Evolutionary conservation across 2,329 filamentous ascomycete genomes (phyloP).

Genomic region (Paracorniculantispora psalliotae): DNA sequence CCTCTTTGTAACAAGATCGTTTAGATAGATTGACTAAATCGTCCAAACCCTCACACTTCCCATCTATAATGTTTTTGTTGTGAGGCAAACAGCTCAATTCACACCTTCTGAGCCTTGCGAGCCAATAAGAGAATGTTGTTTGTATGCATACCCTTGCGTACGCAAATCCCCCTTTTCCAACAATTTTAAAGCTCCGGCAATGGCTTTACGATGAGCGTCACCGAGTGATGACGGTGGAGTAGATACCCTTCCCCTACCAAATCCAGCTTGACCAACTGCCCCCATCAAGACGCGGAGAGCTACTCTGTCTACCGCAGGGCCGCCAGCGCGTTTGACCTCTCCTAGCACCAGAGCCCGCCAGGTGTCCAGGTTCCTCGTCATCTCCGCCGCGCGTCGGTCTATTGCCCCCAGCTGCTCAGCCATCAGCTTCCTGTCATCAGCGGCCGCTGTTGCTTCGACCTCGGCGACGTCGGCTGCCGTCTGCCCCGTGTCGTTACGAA

Average conservation of each 20-base stretch:
- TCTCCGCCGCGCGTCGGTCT: not conserved
- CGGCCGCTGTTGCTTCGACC: not conserved
- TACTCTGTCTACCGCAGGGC: not conserved
- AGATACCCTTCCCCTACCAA: not conserved
- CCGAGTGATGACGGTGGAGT: not conserved
- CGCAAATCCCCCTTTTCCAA: not conserved
- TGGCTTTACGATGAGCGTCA: not conserved
- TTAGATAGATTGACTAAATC: too few relatives aligned
- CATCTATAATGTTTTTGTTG: not conserved
- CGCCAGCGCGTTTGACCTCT: not conserved
- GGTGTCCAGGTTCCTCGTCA: not conserved
- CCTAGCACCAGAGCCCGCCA: not conserved
- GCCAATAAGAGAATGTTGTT: not conserved
- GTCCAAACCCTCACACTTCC: too few relatives aligned
- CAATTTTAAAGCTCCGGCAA: not conserved
- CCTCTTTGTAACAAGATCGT: too few relatives aligned
- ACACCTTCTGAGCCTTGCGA: not conserved
- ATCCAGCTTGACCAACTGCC: not conserved
- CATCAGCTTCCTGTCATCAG: not conserved
- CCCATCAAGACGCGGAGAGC: not conserved
- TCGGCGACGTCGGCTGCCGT: constrained; percentile 1
- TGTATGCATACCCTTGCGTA: not conserved
- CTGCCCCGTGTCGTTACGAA: not conserved
- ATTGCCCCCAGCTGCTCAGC: not conserved
- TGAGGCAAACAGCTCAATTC: not conserved